Evolutionary conservation across 1,284 basidiomycete species (phyloP).

Genomic region (Fistulina hepatica): DNA sequence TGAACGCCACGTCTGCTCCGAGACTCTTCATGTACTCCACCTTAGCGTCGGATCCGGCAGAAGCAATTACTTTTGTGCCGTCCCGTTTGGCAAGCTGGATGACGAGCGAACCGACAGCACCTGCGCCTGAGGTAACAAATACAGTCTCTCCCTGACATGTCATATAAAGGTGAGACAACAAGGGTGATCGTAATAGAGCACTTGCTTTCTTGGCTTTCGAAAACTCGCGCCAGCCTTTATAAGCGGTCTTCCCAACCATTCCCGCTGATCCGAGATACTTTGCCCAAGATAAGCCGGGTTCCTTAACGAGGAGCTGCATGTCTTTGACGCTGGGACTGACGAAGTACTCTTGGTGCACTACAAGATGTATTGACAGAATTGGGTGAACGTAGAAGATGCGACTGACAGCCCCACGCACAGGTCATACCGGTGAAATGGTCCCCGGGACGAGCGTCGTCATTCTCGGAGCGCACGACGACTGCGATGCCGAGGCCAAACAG

Average conservation of each 20-base stretch:
- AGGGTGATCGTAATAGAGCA: neutral
- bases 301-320: constrained; percentile 21
- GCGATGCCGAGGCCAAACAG: constrained; percentile 23
- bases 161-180: constrained; percentile 25
- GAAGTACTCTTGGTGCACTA: too few species aligned
- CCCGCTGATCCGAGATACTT: constrained; percentile 38
- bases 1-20: constrained; percentile 50
- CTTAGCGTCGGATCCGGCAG: constrained; percentile 52
- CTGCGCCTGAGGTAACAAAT: constrained; percentile 43
- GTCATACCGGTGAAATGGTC: constrained; percentile 26
- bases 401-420: too few species aligned
- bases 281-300: constrained; percentile 32
- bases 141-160: constrained; percentile 37
- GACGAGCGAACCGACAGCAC: constrained; percentile 28
- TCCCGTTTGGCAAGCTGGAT: constrained; percentile 40
- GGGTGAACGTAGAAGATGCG: too few species aligned
- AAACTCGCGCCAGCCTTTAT: constrained; percentile 26
- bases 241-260: constrained; percentile 33
- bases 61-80: constrained; percentile 50
- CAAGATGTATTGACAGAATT: too few species aligned
- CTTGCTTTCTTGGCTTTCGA: constrained; percentile 25
- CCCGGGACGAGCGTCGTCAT: constrained; percentile 20
- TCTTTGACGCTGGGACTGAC: too few species aligned
- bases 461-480: constrained; percentile 28
- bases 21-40: constrained; percentile 41